phyloP scores from a whole-genome alignment of 441 rosid species.

The Omphalea diandra region DNA sequence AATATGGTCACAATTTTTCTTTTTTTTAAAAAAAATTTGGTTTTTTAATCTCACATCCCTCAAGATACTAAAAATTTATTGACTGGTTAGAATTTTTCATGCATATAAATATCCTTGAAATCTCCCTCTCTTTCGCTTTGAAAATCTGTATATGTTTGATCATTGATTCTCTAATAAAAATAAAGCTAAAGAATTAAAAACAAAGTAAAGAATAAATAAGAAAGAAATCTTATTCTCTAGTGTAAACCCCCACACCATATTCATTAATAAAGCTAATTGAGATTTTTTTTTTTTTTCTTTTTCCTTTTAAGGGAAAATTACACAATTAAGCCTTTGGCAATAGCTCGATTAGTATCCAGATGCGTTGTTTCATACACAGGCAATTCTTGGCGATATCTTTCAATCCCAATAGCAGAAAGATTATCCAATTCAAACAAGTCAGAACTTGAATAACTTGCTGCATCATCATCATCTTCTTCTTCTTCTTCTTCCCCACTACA shows the following conservation, averaged over 20 bases:
- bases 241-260: constrained; percentile 54
- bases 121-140: constrained; percentile 12
- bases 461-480: constrained; percentile 44
- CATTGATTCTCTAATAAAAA: constrained; percentile 1
- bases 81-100: not conserved
- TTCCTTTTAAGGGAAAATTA: constrained; percentile 33
- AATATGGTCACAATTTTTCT: not conserved
- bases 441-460: constrained; percentile 79
- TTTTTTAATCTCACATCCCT: too few species aligned
- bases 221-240: constrained; percentile 28
- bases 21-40: too few species aligned
- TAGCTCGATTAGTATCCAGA: constrained; percentile 67
- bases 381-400: constrained; percentile 73
- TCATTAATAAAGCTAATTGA: constrained; percentile 33
- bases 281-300: not conserved
- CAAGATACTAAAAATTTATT: too few species aligned
- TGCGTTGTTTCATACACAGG: constrained; percentile 94
- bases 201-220: not conserved
- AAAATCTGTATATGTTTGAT: not conserved
- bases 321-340: constrained; percentile 60
- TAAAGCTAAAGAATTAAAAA: not conserved
- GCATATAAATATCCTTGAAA: constrained; percentile 4
- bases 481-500: constrained; percentile 24
- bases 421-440: constrained; percentile 89
- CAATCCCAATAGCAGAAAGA: constrained; percentile 65